These are phyloP conservation scores for Glaciozyma martinii DNA, from an alignment of 768 basidiomycete genomes.

Conservation along the genomic window DNA sequence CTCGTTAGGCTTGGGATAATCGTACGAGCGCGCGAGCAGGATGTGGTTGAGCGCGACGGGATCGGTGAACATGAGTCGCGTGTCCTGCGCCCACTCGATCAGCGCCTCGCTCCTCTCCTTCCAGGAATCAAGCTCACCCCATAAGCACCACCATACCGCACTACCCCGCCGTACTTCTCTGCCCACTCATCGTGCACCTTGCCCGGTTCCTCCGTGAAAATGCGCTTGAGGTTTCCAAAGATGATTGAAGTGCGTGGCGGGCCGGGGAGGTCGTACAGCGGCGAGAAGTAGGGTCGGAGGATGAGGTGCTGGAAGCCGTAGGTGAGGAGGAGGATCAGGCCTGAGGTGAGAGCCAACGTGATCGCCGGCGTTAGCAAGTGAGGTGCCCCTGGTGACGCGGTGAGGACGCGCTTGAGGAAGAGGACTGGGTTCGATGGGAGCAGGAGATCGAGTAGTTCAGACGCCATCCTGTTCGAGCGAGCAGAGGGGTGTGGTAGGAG, in stretches of 20 bases:
- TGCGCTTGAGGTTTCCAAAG: conserved; percentile 6
- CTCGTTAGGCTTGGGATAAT: conserved; percentile 29
- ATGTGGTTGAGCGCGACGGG: conserved; percentile 26
- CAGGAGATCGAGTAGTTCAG: not conserved
- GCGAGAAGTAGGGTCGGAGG: not conserved
- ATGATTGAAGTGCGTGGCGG: not conserved
- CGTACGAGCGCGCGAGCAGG: conserved; percentile 18
- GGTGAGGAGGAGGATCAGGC: not conserved
- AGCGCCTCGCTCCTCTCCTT: not conserved
- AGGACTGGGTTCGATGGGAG: not conserved
- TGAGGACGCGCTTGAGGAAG: not conserved
- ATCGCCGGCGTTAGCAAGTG: not conserved
- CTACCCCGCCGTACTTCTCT: conserved; percentile 48
- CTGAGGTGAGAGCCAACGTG: not conserved
- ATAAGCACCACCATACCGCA: conserved; percentile 52
- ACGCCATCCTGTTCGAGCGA: not conserved
- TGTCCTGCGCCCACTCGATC: not conserved
- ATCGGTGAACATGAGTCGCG: conserved; percentile 24
- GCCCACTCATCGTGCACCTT: conserved; percentile 51
- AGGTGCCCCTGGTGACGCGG: not conserved
- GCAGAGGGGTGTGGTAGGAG: too few relatives aligned
- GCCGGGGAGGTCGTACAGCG: conserved; percentile 15
- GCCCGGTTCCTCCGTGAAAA: conserved; percentile 43
- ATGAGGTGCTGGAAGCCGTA: conserved; percentile 1
- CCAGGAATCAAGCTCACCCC: conserved; percentile 43